A percentile compares a stretch with the other conserved stretches of the same genome.
Conservation (phyloP, 83 land plant genomes). For the Picea abies region DNA sequence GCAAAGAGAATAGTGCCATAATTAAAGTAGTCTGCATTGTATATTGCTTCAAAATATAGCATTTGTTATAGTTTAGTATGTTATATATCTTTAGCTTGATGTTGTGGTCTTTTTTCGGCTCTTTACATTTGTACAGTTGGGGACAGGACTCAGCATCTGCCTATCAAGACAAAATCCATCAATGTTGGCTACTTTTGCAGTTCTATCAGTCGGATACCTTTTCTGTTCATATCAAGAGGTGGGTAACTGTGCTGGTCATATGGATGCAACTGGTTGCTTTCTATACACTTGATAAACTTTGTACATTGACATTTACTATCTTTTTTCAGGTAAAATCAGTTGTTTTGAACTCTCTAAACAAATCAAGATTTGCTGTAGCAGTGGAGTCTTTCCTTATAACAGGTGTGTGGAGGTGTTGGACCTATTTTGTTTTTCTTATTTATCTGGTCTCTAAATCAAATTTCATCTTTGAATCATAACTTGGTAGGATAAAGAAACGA, state of each 20-base stretch:
- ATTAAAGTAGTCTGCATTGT: not conserved
- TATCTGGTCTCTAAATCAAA: not conserved
- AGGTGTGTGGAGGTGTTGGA: conserved; percentile 42
- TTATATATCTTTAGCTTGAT: not conserved
- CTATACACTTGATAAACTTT: not conserved
- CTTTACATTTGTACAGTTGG: conserved; percentile 58
- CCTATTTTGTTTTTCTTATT: not conserved
- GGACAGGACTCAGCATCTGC: conserved; percentile 90
- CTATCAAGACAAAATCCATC: conserved; percentile 89
- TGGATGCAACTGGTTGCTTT: not conserved
- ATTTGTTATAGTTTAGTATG: not conserved
- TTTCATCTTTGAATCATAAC: not conserved
- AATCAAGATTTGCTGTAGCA: conserved; percentile 84
- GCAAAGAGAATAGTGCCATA: not conserved
- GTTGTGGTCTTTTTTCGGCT: not conserved
- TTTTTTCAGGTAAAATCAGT: conserved; percentile 85
- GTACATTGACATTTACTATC: not conserved
- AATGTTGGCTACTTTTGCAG: conserved; percentile 68
- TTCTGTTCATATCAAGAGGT: conserved; percentile 96
- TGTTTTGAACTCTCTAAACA: conserved; percentile 82
- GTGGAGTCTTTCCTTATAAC: conserved; percentile 88
- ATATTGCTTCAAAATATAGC: not conserved
- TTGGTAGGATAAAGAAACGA: not conserved
- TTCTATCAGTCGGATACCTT: conserved; percentile 92
- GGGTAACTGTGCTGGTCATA: not conserved